These are phyloP conservation scores for Mucor mucedo DNA, from an alignment of 371 early-diverging fungal genomes.

Conservation along the genomic window DNA sequence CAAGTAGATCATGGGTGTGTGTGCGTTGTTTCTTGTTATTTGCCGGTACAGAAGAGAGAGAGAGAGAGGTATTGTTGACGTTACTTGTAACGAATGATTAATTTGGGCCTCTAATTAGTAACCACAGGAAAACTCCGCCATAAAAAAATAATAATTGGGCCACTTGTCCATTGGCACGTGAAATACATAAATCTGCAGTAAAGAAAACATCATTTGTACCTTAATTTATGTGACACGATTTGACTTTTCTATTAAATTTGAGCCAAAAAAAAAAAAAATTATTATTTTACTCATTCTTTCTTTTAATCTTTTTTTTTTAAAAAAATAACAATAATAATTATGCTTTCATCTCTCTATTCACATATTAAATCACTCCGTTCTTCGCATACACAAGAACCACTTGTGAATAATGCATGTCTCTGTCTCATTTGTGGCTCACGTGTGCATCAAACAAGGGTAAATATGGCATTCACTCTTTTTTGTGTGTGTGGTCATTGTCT, in stretches of 20 bases:
- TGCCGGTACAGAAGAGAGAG: no score
- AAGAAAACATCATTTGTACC: conserved; percentile 2
- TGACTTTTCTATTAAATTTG: conserved; percentile 3
- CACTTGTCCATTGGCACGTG: not conserved
- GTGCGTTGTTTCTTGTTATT: no score
- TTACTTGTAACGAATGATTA: no score
- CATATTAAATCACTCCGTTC: not conserved
- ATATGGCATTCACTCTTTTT: not conserved
- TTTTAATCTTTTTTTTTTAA: conserved; percentile 1
- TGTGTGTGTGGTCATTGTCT: no score
- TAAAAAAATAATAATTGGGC: not conserved
- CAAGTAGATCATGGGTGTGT: no score
- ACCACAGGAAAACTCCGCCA: not conserved
- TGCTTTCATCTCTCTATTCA: not conserved
- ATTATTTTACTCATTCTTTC: conserved; percentile 6
- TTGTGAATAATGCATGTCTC: conserved; percentile 6
- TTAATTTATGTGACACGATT: not conserved
- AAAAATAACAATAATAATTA: not conserved
- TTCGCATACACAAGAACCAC: conserved; percentile 2
- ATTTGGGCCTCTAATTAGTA: not conserved
- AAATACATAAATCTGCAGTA: not conserved
- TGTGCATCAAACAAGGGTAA: conserved; percentile 40
- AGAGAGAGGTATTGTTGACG: no score
- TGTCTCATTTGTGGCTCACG: conserved; percentile 37
- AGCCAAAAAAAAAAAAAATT: not conserved